A percentile compares a stretch with the other conserved stretches of the same genome.
Evolutionary conservation across 352 stramenopile genomes (phyloP).

Genomic region (Globisporangium nodosum): DNA sequence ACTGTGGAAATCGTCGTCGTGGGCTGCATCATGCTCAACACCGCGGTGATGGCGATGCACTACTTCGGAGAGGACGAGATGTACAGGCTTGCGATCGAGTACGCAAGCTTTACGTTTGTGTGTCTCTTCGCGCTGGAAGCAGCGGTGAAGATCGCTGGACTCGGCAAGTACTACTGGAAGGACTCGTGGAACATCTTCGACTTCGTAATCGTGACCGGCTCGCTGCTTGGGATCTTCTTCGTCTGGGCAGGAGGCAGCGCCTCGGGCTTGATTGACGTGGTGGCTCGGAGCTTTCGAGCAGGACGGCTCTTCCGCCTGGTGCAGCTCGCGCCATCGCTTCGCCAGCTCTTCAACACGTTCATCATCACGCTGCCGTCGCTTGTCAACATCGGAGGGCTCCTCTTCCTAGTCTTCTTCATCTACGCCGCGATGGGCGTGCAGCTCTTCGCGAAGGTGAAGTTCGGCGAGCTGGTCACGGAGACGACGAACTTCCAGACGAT

Average conservation of each 20-base stretch:
- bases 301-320: constrained; percentile 69
- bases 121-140: constrained; percentile 81
- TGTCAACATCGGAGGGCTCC: constrained; percentile 80
- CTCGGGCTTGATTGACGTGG: constrained; percentile 42
- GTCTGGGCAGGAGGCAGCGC: constrained; percentile 34
- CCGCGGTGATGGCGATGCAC: constrained; percentile 70
- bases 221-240: constrained; percentile 49
- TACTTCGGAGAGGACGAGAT: constrained; percentile 80
- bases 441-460: constrained; percentile 85
- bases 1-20: constrained; percentile 78
- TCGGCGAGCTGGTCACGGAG: constrained; percentile 55
- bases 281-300: constrained; percentile 83
- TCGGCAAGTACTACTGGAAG: constrained; percentile 79
- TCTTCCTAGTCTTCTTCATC: constrained; percentile 91
- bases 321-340: constrained; percentile 66
- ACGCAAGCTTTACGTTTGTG: constrained; percentile 80
- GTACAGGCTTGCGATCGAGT: constrained; percentile 52
- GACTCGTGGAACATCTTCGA: constrained; percentile 85
- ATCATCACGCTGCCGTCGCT: constrained; percentile 81
- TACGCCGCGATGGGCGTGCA: constrained; percentile 88
- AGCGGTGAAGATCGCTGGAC: constrained; percentile 71
- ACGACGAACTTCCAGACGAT: constrained; percentile 88
- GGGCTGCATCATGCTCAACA: constrained; percentile 87
- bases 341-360: constrained; percentile 87
- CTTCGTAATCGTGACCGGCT: constrained; percentile 49